phyloP scores from a whole-genome alignment of 345 rosid species.

The Euphorbia peplus region DNA sequence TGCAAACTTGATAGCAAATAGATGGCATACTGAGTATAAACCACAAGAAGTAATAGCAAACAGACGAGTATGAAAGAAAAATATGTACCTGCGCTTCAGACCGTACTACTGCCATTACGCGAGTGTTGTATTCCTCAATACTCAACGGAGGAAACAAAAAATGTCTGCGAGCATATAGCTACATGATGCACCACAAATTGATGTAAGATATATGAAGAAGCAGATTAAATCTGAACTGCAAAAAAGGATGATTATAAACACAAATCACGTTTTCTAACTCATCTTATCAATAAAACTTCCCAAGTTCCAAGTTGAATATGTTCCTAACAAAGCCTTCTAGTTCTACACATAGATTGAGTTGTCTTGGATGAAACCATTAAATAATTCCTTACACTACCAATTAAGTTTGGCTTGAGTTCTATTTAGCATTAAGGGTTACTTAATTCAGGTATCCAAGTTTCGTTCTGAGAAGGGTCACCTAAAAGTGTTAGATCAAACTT shows the following conservation, averaged over 20 bases:
- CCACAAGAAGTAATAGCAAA: not conserved
- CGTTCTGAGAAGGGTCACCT: too few species aligned
- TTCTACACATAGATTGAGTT: not conserved
- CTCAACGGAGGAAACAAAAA: slow-evolving; percentile 77
- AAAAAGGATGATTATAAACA: not conserved
- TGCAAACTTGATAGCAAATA: not conserved
- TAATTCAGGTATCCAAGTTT: too few species aligned
- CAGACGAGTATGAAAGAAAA: not conserved
- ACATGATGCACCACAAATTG: slow-evolving; percentile 28
- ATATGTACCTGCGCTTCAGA: slow-evolving; percentile 83
- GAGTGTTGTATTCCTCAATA: slow-evolving; percentile 76
- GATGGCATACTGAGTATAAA: not conserved
- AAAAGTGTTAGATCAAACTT: too few species aligned
- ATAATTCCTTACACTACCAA: not conserved
- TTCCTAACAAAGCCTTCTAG: not conserved
- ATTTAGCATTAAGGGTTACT: too few species aligned
- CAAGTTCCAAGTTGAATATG: not conserved
- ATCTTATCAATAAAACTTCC: not conserved
- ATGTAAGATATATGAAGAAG: slow-evolving; percentile 10
- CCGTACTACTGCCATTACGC: slow-evolving; percentile 73
- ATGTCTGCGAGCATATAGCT: slow-evolving; percentile 84
- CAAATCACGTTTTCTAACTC: not conserved
- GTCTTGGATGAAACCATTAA: not conserved
- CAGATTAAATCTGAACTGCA: too few species aligned
- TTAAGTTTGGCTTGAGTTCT: too few species aligned